phyloP scores from a whole-genome alignment of 306 rosid genomes.

The Erythrophleum fordii region DNA sequence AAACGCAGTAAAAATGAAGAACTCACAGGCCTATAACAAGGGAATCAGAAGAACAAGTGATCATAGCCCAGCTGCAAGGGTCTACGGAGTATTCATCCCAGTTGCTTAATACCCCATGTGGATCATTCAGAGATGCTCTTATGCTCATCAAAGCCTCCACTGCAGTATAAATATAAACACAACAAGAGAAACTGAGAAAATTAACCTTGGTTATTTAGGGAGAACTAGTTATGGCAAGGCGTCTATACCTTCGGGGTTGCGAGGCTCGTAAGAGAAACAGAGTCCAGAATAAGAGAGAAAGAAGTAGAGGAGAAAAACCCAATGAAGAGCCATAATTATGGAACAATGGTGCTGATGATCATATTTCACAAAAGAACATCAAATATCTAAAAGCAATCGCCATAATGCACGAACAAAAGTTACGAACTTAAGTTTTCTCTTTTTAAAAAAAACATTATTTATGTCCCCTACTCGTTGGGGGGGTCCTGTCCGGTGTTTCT shows the following conservation, averaged over 20 bases:
- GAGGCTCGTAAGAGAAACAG: slow-evolving; percentile 73
- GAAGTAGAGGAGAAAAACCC: slow-evolving; percentile 33
- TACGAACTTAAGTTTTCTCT: background rate
- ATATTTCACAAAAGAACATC: slow-evolving; percentile 1
- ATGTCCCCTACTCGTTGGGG: background rate
- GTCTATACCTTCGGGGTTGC: slow-evolving; percentile 83
- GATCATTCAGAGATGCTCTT: slow-evolving; percentile 63
- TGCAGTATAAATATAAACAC: slow-evolving; percentile 37
- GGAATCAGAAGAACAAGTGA: slow-evolving; percentile 81
- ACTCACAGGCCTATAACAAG: slow-evolving; percentile 84
- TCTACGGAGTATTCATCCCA: slow-evolving; percentile 96
- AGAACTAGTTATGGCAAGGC: background rate
- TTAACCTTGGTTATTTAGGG: background rate
- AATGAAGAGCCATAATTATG: slow-evolving; percentile 48
- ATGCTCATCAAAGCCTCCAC: slow-evolving; percentile 81
- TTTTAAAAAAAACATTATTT: background rate
- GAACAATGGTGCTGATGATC: slow-evolving; percentile 19
- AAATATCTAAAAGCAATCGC: slow-evolving; percentile 26
- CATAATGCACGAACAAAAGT: background rate
- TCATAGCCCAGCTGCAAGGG: slow-evolving; percentile 97
- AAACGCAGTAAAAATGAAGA: background rate
- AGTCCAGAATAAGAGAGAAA: slow-evolving; percentile 40
- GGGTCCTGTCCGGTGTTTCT: background rate
- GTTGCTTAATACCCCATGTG: slow-evolving; percentile 75
- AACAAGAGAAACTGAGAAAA: background rate